Evolutionary conservation across 202 grass and related monocot species (phyloP), one percentile per base, ranked within the genome.

Genomic region (Elaeis oleifera): DNA sequence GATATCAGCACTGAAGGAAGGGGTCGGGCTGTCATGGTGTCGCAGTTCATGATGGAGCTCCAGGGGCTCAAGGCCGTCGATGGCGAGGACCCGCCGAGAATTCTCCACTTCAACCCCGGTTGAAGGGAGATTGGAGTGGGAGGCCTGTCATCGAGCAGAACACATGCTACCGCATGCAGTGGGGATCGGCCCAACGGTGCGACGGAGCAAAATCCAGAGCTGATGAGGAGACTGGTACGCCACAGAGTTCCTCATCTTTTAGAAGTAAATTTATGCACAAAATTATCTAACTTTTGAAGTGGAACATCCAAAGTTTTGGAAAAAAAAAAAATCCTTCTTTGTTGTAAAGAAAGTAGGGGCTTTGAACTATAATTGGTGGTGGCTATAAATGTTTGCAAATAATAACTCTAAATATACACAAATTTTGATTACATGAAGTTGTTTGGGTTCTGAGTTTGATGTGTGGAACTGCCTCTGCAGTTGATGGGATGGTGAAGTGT

Each of bases 141-240:
- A 73, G 71, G 36, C 83, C 86, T 4, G 83, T 95, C 36, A 83
- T 95, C 58, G 86, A 95, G 70, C 72, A 71, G 65, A 94, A 94
- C 65, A 88, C 84, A 27, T 94, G 84, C 75, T 88, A 94, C 63
- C 76, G 84, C n/a, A 95, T 96, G 90, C 86, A 96, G 77, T 96
- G 90, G 90, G 90, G 83, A 64, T 78, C 49, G 39, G 71, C 90
- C 25, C 83, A 84, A 68, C 78, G 90, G 17, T 95, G 90, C 57
- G 75, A 95, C 5, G 90, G 90, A 0, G 50, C 60, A 69, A n/a
- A 62, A 28, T 94, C 84, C 0, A 74, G 56, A 1, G 67, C 71
- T 1, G 69, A 78, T 27, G 84, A 94, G 20, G 72, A 78, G 3
- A 88, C 76, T 2, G 81, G 89, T 94, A 44, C 11, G 11, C 36